Conservation (phyloP, 192 early-diverging fungal genomes). For the Diversispora epigaea region DNA sequence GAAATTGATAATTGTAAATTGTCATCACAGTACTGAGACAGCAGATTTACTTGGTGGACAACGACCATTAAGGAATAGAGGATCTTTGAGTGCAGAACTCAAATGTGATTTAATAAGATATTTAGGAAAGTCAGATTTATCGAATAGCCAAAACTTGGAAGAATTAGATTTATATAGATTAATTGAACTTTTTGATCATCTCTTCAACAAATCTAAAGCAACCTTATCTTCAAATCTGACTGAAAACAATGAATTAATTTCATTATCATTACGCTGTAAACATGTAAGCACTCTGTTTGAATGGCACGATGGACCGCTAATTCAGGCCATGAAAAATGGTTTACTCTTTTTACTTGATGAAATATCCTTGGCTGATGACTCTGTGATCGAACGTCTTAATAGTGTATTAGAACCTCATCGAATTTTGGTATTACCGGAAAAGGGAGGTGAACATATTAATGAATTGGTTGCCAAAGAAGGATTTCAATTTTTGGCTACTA, state of each 20-base stretch:
- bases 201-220: constrained; percentile 29
- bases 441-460: constrained; percentile 72
- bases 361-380: constrained; percentile 98
- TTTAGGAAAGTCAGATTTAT: constrained; percentile 27
- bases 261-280: constrained; percentile 36
- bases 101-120: constrained; percentile 43
- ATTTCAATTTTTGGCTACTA: constrained; percentile 95
- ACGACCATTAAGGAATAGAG: constrained; percentile 82
- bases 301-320: constrained; percentile 96
- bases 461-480: constrained; percentile 63
- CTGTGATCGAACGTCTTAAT: constrained; percentile 95
- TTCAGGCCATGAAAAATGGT: constrained; percentile 84
- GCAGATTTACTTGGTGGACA: constrained; percentile 92
- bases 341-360: constrained; percentile 94
- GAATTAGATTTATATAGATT: constrained; percentile 37
- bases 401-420: constrained; percentile 87
- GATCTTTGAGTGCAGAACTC: constrained; percentile 51
- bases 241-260: not conserved
- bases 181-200: constrained; percentile 37
- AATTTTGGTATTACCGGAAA: constrained; percentile 86
- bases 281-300: constrained; percentile 74
- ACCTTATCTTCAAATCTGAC: not conserved
- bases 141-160: constrained; percentile 33
- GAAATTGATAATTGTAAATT: constrained; percentile 87
- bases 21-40: constrained; percentile 95